A percentile compares a stretch with the other conserved stretches of the same genome.
Evolutionary conservation across 2,329 filamentous ascomycete species (phyloP).

Genomic region (Sarocladium brachiariae): DNA sequence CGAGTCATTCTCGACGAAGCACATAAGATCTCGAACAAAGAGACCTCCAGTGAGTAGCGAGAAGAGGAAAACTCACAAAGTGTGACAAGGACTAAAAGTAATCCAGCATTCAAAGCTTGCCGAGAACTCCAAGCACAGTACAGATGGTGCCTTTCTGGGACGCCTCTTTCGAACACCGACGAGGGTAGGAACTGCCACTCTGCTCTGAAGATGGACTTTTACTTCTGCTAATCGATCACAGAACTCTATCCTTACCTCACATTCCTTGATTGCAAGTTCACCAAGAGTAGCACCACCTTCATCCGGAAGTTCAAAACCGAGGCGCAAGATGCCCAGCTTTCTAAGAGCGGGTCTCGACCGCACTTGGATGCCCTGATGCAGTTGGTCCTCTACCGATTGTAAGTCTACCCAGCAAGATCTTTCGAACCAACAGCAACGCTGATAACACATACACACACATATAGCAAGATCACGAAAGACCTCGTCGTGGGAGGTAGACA

Average conservation of each 20-base stretch:
- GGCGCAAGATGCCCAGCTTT: constrained; percentile 10
- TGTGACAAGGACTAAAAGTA: constrained; percentile 1
- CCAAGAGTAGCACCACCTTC: constrained; percentile 11
- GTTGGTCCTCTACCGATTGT: background rate
- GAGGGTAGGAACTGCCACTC: too few relatives aligned
- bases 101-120: constrained; percentile 16
- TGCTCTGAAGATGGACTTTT: too few relatives aligned
- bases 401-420: background rate
- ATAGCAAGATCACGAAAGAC: background rate
- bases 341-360: background rate
- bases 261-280: constrained; percentile 21
- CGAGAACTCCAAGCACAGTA: constrained; percentile 22
- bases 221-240: constrained; percentile 12
- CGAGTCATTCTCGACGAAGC: constrained; percentile 52
- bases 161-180: constrained; percentile 26
- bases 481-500: constrained; percentile 14
- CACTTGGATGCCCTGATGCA: background rate
- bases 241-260: constrained; percentile 30
- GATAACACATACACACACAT: background rate
- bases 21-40: constrained; percentile 46
- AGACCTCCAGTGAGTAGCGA: constrained; percentile 23
- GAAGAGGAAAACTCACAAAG: too few relatives aligned
- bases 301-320: constrained; percentile 12
- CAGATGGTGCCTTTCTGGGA: constrained; percentile 29
- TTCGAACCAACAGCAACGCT: background rate